phyloP scores from a whole-genome alignment of 108 stramenopile species.

The Stephanodiscus minutulus region DNA sequence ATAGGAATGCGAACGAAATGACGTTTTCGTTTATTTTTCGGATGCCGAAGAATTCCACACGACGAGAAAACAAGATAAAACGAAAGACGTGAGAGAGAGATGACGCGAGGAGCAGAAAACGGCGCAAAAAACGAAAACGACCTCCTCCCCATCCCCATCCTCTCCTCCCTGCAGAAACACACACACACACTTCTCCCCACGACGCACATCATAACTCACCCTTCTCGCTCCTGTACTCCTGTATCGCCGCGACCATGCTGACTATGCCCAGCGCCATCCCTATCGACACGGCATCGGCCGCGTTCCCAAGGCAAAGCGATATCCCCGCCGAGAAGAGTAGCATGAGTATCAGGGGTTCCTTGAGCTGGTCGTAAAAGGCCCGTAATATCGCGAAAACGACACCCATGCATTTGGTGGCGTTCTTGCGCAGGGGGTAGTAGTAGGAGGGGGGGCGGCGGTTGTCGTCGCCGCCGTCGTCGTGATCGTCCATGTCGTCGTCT shows the following conservation, averaged over 20 bases:
- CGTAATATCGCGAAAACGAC: constrained; percentile 48
- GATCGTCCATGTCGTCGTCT: not conserved
- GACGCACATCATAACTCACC: constrained; percentile 21
- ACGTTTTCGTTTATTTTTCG: too few relatives aligned
- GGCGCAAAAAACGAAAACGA: too few relatives aligned
- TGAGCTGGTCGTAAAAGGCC: constrained; percentile 82
- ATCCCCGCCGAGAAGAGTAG: constrained; percentile 85
- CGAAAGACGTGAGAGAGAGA: too few relatives aligned
- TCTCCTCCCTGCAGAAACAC: too few relatives aligned
- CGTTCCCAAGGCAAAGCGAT: constrained; percentile 81
- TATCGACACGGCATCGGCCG: constrained; percentile 92
- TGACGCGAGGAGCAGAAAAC: too few relatives aligned
- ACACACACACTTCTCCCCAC: not conserved
- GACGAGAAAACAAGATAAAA: too few relatives aligned
- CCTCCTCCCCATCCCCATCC: not conserved
- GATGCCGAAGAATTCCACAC: too few relatives aligned
- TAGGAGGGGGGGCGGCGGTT: too few relatives aligned
- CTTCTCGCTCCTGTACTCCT: constrained; percentile 92
- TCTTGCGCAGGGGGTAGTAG: too few relatives aligned
- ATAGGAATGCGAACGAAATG: too few relatives aligned
- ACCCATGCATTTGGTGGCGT: too few relatives aligned
- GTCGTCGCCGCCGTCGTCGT: not conserved
- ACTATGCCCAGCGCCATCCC: constrained; percentile 92
- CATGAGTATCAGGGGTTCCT: constrained; percentile 95
- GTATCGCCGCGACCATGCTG: constrained; percentile 90